These are phyloP conservation scores for Prunus armeniaca DNA, from an alignment of 306 rosid genomes.

Conservation along the genomic window DNA sequence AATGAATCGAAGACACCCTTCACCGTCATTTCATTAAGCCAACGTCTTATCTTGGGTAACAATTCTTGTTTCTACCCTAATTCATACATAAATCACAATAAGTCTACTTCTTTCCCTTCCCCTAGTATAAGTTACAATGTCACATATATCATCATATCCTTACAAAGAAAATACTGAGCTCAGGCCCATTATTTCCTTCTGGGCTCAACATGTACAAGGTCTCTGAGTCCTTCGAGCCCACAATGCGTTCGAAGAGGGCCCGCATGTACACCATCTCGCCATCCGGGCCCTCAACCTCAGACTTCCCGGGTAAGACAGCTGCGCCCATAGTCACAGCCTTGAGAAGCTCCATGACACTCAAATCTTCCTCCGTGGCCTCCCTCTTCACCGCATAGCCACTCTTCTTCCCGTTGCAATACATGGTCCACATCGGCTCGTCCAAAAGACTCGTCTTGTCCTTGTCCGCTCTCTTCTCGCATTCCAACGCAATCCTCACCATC, in stretches of 20 bases:
- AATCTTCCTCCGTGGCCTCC: slow-evolving; percentile 63
- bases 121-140: neutral
- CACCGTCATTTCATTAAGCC: neutral
- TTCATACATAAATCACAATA: neutral
- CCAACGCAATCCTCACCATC: slow-evolving; percentile 75
- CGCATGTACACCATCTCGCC: slow-evolving; percentile 63
- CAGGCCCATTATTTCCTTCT: slow-evolving; percentile 66
- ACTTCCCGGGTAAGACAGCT: slow-evolving; percentile 58
- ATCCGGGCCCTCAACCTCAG: slow-evolving; percentile 41
- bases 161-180: slow-evolving; percentile 74
- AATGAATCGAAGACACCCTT: neutral
- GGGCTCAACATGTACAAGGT: slow-evolving; percentile 86
- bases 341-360: slow-evolving; percentile 64
- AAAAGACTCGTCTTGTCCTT: slow-evolving; percentile 51
- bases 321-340: slow-evolving; percentile 80
- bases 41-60: neutral
- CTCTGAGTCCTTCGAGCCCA: slow-evolving; percentile 74
- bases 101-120: neutral
- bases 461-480: slow-evolving; percentile 65
- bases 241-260: slow-evolving; percentile 61
- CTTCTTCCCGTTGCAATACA: slow-evolving; percentile 83
- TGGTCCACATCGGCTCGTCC: slow-evolving; percentile 69
- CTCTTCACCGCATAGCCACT: slow-evolving; percentile 65
- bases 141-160: slow-evolving; percentile 26
- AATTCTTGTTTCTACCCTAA: neutral